A percentile compares a stretch with the other conserved stretches of the same genome.
phyloP scores from a whole-genome alignment of 495 filamentous ascomycete genomes.

The Xylaria scruposa region DNA sequence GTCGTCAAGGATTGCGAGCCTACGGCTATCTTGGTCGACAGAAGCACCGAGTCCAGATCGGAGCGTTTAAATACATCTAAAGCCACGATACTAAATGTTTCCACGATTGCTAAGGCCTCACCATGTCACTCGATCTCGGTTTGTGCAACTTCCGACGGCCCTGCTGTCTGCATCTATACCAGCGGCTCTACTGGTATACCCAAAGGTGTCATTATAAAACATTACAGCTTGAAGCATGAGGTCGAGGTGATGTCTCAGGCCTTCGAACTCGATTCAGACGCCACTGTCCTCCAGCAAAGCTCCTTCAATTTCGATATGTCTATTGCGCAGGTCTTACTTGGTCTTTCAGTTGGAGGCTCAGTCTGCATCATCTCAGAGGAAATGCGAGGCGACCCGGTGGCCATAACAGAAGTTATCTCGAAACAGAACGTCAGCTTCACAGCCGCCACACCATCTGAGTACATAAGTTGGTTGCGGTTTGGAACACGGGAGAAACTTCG shows the following conservation, averaged over 20 bases:
- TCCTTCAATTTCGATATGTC: constrained; percentile 42
- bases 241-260: constrained; percentile 17
- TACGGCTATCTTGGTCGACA: constrained; percentile 47
- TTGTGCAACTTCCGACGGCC: constrained; percentile 19
- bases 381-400: constrained; percentile 32
- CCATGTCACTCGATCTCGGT: not conserved
- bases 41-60: constrained; percentile 43
- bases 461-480: constrained; percentile 28
- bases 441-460: constrained; percentile 35
- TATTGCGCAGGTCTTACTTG: constrained; percentile 34
- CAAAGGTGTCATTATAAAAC: constrained; percentile 51
- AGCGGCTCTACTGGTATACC: constrained; percentile 55
- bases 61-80: constrained; percentile 8
- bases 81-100: not conserved
- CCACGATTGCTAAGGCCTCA: not conserved
- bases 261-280: not conserved
- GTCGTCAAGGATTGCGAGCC: constrained; percentile 30
- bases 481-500: not conserved
- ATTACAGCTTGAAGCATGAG: constrained; percentile 32
- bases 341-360: constrained; percentile 32
- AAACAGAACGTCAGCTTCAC: constrained; percentile 36
- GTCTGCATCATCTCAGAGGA: constrained; percentile 29
- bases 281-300: constrained; percentile 38
- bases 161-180: constrained; percentile 49
- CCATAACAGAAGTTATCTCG: constrained; percentile 32